Evolutionary conservation across 2,329 filamentous ascomycete genomes (phyloP).

Genomic region (Phaeosphaeria sp.): DNA sequence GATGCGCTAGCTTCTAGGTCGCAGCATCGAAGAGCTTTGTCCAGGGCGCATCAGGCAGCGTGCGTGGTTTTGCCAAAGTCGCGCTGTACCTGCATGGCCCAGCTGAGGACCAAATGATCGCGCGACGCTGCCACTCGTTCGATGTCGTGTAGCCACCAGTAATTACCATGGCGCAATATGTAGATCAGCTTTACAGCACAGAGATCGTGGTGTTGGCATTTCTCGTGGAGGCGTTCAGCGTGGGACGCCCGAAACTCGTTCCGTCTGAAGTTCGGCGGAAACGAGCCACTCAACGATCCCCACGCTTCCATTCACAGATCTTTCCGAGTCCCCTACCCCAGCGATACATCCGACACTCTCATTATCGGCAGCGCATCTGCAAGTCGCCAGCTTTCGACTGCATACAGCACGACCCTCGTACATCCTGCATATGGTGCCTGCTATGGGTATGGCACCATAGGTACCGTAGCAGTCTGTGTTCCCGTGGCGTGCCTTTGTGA

Average conservation of each 20-base stretch:
- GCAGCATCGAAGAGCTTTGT: conserved; percentile 4
- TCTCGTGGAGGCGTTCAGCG: conserved; percentile 4
- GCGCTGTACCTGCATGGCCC: conserved; percentile 11
- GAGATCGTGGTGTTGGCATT: conserved; percentile 7
- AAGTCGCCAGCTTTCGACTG: conserved; percentile 17
- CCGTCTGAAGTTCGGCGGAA: conserved; percentile 23
- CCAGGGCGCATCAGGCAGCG: conserved; percentile 2
- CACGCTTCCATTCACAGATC: conserved; percentile 12
- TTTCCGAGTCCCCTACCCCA: conserved; percentile 9
- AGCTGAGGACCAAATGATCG: neutral
- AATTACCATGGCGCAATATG: conserved; percentile 1
- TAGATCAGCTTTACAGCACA: neutral
- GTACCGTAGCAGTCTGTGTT: conserved; percentile 44
- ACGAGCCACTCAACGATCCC: conserved; percentile 15
- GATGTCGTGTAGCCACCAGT: conserved; percentile 7
- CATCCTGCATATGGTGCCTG: conserved; percentile 24
- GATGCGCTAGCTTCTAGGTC: conserved; percentile 10
- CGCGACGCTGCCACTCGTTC: neutral
- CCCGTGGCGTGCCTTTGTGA: conserved; percentile 37
- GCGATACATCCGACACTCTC: conserved; percentile 8
- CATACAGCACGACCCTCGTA: conserved; percentile 14
- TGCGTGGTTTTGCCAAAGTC: conserved; percentile 1
- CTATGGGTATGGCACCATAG: conserved; percentile 39
- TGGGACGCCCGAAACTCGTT: conserved; percentile 24
- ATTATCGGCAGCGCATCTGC: conserved; percentile 11